Evolutionary conservation across 1,139 yeast genomes (phyloP), one percentile per base, ranked within the genome.

Genomic region (Yamadazyma atlantica): DNA sequence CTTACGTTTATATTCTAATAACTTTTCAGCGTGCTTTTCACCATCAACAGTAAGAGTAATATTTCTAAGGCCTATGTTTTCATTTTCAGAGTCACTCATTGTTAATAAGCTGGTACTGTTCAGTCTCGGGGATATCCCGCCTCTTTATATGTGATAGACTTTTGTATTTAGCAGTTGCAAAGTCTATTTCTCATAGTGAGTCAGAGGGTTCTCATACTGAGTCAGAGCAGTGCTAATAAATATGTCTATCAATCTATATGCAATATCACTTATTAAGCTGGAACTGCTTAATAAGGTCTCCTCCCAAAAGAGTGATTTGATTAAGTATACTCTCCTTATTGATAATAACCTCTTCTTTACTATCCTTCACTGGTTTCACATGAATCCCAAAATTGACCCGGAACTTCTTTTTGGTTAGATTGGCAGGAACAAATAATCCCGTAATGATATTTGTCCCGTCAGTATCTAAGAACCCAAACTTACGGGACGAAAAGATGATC

Each of bases 371-470:
- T 1, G 96, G 95, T 54, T 75, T 75, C 35, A 83, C 75, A 49
- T 88, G 85, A 51, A 80, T 82, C 18, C 90, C 95, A 46, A 85
- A 64, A 49, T 84, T 87, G 19, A 85, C 95, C 54, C 83, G 82
- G 64, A 89, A 89, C 55, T 81, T 82, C 62, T 77, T 80, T 32
- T 68, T 66, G 34, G 73, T 63, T 44, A 74, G 55, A 16, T 76
- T 65, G 7, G 75, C 66, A 3, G 96, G 95, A 40, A 85, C 79
- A 66, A 92, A 82, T 37, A 90, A 66, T 2, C 96, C 97, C 16
- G 90, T 78, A 41, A 90, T 75, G 7, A 83, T 80, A 49, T 77
- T 79, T 33, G 67, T 61, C 4, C 78, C 78, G 25, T 77, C 77
- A 21, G 76, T 75, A 33, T 70, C 66, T 31, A 64, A 53, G 29